A percentile compares a stretch with the other conserved stretches of the same genome.
Evolutionary conservation across 176 grass and related monocot species (phyloP).

Genomic region (Aegilops sharonensis): DNA sequence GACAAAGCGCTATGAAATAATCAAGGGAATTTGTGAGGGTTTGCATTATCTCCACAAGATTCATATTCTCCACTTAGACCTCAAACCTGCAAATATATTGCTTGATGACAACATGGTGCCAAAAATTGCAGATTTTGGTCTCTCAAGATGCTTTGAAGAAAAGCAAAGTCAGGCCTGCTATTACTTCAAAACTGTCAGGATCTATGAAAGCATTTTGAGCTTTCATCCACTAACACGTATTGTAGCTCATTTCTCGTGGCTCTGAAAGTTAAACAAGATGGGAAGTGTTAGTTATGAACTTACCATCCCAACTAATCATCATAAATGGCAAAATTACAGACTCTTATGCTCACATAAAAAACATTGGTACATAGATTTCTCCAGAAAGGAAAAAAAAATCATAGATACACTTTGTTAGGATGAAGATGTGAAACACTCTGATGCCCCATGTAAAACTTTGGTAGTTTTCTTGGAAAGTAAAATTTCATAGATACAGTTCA

Average conservation of each 20-base stretch:
- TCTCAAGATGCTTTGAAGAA: conserved; percentile 14
- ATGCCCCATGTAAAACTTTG: neutral
- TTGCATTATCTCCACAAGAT: conserved; percentile 12
- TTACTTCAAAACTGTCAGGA: conserved; percentile 2
- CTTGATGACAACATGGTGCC: conserved; percentile 24
- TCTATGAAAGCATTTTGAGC: neutral
- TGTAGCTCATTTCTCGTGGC: neutral
- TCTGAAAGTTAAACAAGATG: neutral
- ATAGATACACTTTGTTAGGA: neutral
- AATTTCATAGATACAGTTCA: neutral
- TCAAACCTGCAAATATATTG: conserved; percentile 21
- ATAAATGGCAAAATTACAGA: neutral
- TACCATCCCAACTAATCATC: neutral
- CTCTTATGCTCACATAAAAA: neutral
- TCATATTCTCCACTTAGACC: neutral
- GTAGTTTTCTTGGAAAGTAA: neutral
- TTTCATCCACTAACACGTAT: neutral
- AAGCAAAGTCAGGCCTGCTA: conserved; percentile 4
- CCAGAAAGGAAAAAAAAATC: neutral
- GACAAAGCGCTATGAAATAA: neutral
- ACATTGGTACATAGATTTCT: neutral
- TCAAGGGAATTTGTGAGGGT: conserved; percentile 24
- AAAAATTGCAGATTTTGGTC: conserved; percentile 27
- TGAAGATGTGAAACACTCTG: neutral
- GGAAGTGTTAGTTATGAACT: neutral